A percentile compares a stretch with the other conserved stretches of the same genome.
These are phyloP conservation scores for Agaricus blazei DNA, from an alignment of 768 basidiomycete genomes.

Conservation along the genomic window DNA sequence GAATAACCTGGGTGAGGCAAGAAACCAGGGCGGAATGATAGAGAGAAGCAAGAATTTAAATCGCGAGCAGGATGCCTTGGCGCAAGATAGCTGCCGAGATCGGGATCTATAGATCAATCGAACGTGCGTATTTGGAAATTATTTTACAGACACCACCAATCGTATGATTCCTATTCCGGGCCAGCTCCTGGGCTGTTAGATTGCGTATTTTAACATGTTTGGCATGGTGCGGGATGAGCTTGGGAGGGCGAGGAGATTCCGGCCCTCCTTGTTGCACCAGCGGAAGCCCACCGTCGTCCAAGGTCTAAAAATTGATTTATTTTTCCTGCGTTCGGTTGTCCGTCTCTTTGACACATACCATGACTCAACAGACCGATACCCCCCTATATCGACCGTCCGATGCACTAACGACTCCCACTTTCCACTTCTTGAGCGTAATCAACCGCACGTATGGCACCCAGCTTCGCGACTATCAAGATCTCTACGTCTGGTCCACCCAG, in stretches of 20 bases:
- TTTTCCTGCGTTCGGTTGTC: background rate
- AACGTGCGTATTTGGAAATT: slow-evolving; percentile 21
- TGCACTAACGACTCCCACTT: slow-evolving; percentile 38
- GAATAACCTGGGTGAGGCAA: slow-evolving; percentile 5
- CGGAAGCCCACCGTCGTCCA: slow-evolving; percentile 1
- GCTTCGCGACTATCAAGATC: slow-evolving; percentile 53
- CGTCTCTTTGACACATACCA: slow-evolving; percentile 7
- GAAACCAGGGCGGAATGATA: slow-evolving; percentile 6
- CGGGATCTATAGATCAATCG: slow-evolving; percentile 10
- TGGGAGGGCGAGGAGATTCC: background rate
- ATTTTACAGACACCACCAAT: slow-evolving; percentile 12
- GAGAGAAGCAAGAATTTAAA: slow-evolving; percentile 17
- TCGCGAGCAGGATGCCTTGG: slow-evolving; percentile 12
- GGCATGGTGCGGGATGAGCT: too few species aligned
- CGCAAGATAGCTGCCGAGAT: slow-evolving; percentile 15
- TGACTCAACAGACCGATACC: slow-evolving; percentile 13
- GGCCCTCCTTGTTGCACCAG: background rate
- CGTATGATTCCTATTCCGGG: slow-evolving; percentile 10
- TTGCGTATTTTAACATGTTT: too few species aligned
- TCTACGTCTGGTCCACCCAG: slow-evolving; percentile 61
- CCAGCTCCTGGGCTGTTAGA: too few species aligned
- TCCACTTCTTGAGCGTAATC: slow-evolving; percentile 43
- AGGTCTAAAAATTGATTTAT: background rate
- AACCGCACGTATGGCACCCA: slow-evolving; percentile 42
- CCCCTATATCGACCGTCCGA: slow-evolving; percentile 41